Conservation (phyloP, 2,329 filamentous ascomycete species). For the Ploettnerulaceae sp. region DNA sequence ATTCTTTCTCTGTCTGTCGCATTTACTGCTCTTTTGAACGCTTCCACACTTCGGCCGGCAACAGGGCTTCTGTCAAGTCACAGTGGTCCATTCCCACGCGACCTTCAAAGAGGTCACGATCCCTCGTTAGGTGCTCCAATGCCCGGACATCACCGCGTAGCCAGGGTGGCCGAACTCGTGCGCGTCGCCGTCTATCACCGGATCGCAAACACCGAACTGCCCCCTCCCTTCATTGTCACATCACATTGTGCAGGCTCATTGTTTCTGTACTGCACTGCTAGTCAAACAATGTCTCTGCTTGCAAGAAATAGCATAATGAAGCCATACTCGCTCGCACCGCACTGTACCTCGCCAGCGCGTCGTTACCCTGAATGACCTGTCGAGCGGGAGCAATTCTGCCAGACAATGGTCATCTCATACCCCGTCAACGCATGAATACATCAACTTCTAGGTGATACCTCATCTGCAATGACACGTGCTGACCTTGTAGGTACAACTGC, state of each 20-base stretch:
- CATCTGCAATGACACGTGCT: slow-evolving; percentile 35
- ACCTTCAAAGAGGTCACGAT: slow-evolving; percentile 28
- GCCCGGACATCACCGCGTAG: slow-evolving; percentile 26
- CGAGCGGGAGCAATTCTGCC: slow-evolving; percentile 4
- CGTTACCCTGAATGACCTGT: slow-evolving; percentile 22
- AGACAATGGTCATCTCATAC: slow-evolving; percentile 22
- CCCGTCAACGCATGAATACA: slow-evolving; percentile 24
- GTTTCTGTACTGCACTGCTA: slow-evolving; percentile 18
- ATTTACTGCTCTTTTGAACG: background rate
- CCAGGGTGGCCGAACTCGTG: slow-evolving; percentile 21
- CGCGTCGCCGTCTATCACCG: slow-evolving; percentile 26
- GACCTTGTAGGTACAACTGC: slow-evolving; percentile 32
- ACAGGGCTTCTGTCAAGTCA: slow-evolving; percentile 16
- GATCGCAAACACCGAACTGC: slow-evolving; percentile 30
- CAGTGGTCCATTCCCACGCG: slow-evolving; percentile 26
- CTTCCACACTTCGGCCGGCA: slow-evolving; percentile 19
- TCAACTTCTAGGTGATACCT: slow-evolving; percentile 28
- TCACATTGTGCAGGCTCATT: slow-evolving; percentile 19
- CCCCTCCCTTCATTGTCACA: slow-evolving; percentile 27
- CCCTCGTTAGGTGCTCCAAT: slow-evolving; percentile 28
- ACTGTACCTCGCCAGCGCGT: slow-evolving; percentile 21
- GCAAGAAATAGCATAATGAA: too few relatives aligned
- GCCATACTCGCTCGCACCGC: too few relatives aligned
- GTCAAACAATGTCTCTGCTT: slow-evolving; percentile 31
- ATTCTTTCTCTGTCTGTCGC: slow-evolving; percentile 13